Conservation (phyloP, 306 rosid species). For the Acacia confusa region DNA sequence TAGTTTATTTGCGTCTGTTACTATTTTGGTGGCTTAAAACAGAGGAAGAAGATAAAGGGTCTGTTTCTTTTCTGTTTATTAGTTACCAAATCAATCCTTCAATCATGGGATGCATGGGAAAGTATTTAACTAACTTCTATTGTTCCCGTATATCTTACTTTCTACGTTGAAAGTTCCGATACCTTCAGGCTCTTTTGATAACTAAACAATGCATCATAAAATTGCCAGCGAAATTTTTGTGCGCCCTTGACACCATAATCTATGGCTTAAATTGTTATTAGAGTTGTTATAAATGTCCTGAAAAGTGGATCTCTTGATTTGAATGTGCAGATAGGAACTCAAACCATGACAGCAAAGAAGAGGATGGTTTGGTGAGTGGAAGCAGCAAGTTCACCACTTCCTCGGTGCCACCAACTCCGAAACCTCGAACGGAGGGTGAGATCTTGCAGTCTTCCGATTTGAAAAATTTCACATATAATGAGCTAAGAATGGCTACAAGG, state of each 20-base stretch:
- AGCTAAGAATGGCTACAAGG: slow-evolving; percentile 81
- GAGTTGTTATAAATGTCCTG: slow-evolving; percentile 12
- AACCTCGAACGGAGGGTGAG: slow-evolving; percentile 92
- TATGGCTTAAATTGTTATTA: slow-evolving; percentile 2
- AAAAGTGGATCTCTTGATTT: slow-evolving; percentile 26
- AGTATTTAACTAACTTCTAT: neutral
- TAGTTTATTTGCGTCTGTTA: neutral
- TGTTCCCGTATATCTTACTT: neutral
- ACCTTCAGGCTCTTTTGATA: slow-evolving; percentile 22
- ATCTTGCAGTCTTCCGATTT: slow-evolving; percentile 79
- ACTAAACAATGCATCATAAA: slow-evolving; percentile 2
- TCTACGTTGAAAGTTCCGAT: neutral
- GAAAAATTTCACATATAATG: slow-evolving; percentile 69
- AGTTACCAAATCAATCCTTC: neutral
- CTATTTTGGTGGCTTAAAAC: neutral
- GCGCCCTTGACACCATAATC: neutral
- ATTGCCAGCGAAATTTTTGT: neutral
- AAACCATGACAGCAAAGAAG: slow-evolving; percentile 37
- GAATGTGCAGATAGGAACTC: slow-evolving; percentile 52
- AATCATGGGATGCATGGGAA: neutral
- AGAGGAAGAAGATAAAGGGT: neutral
- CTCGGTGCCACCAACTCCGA: slow-evolving; percentile 65
- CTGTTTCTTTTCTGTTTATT: neutral
- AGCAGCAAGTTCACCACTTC: slow-evolving; percentile 56
- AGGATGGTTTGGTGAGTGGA: slow-evolving; percentile 34